Conservation (phyloP, 2,329 filamentous ascomycete species). For the Pyrenophora seminiperda region DNA sequence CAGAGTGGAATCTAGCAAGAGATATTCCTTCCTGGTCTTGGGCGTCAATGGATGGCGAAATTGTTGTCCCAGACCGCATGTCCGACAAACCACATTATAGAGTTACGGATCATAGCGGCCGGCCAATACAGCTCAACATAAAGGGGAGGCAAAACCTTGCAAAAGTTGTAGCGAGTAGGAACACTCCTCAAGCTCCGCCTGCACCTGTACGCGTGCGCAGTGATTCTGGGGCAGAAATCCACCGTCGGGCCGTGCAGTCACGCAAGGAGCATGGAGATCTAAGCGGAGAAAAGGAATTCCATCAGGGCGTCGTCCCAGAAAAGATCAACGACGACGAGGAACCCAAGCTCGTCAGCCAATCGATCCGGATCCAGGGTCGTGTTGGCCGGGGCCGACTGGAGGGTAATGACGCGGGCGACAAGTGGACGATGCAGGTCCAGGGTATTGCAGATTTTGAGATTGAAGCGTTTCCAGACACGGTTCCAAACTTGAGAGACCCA, state of each 20-base stretch:
- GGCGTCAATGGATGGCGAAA: slow-evolving; percentile 27
- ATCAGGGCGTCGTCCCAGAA: neutral
- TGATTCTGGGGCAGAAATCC: slow-evolving; percentile 15
- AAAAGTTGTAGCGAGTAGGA: slow-evolving; percentile 2
- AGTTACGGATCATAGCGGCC: slow-evolving; percentile 21
- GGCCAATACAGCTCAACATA: slow-evolving; percentile 17
- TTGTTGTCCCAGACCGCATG: slow-evolving; percentile 21
- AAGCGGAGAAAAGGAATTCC: neutral
- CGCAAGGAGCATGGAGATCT: neutral
- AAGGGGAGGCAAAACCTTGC: neutral
- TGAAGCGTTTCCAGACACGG: slow-evolving; percentile 24
- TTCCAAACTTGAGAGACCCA: slow-evolving; percentile 8
- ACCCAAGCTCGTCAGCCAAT: slow-evolving; percentile 18
- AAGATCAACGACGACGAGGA: slow-evolving; percentile 12
- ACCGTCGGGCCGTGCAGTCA: slow-evolving; percentile 4
- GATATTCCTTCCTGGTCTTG: slow-evolving; percentile 32
- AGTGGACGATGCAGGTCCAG: neutral
- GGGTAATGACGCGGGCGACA: slow-evolving; percentile 2
- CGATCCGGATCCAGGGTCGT: slow-evolving; percentile 25
- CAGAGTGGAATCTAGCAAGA: slow-evolving; percentile 3
- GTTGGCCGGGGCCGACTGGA: slow-evolving; percentile 15
- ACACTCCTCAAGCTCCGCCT: neutral
- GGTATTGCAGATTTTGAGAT: slow-evolving; percentile 1
- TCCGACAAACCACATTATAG: slow-evolving; percentile 16
- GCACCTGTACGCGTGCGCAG: slow-evolving; percentile 15